Evolutionary conservation across 2,329 filamentous ascomycete genomes (phyloP), one percentile per base, ranked within the genome.

Genomic region (Colletotrichum viniferum): DNA sequence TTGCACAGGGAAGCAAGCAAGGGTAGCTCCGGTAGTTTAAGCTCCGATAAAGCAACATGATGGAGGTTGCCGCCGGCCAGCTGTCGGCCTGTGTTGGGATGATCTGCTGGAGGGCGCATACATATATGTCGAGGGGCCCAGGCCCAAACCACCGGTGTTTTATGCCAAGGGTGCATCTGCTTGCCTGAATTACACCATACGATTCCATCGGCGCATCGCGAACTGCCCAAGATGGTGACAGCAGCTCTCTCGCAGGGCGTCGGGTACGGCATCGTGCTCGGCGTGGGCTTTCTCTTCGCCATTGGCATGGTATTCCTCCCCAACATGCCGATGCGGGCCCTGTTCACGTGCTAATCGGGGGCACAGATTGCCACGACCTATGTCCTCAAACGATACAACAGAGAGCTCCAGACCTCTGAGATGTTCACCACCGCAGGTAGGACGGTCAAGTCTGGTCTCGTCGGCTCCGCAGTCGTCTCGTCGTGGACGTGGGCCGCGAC

Each of bases 401-500:
- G 84, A 65, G 95, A 97, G 83, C 87, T 96, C 4, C 95, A 98
- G 83, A 98, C 96, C 0, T 95, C 93, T 2, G 94, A 96, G 84
- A 95, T 94, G 90, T 96, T 96, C 87, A 94, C 90, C 75, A 96
- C 94, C 0, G 94, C 94, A 69, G 94, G 94, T 18, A 88, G 95
- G 74, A 95, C 94, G 1, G 94, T 97, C 78, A 96, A 96, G 81
- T 94, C 94, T 18, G 94, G 95, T 66, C 87, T 96, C n/a, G 94
- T 96, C 3, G 93, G 94, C 13, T 93, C 93, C 9, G 94, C 94
- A 5, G 94, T 96, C n/a, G 94, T 96, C 7, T 95, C 93, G 36
- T 94, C 92, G 24, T 96, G 94, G 94, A 96, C 94, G 0, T 96
- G 94, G 94, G 94, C 94, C 4, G 94, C 93, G 34, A 95, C 93